Evolutionary conservation across 2,329 filamentous ascomycete species (phyloP), one percentile per base, ranked within the genome.

Genomic region (Fusarium anguioides): DNA sequence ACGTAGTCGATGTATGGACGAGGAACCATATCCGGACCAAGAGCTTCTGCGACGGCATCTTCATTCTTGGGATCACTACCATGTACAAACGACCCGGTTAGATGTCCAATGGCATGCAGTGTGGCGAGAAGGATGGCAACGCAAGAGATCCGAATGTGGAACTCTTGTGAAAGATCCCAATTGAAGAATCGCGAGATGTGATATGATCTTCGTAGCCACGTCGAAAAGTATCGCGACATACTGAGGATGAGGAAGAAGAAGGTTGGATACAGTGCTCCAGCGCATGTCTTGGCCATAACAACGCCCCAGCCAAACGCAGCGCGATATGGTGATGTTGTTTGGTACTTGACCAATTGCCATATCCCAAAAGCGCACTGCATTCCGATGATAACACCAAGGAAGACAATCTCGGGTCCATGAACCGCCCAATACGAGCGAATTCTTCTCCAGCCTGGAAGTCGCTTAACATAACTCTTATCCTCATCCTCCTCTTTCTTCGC

Each of bases 231-330:
- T 26, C 86, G 77, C 15, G 83, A 86, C 85, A 87, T 88, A 68
- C 83, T 86, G 7, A 87, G 75, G 8, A 87, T 78, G 56, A 87
- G 77, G 66, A 88, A 87, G 75, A 87, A 87, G 55, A 88, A 81
- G 2, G 84, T 87, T 18, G 85, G 84, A 46, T 87, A 87, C 2
- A 88, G 68, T 0, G 83, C 81, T 5, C 86, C 86, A 11, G 85
- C 84, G 40, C 78, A 82, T 0, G 83, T 81, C 73, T 87, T 88
- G 5, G 85, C 82, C 47, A 88, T 70, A 6, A 86, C 82, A 9
- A 85, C 81, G 8, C 85, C 86, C 83, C 84, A 86, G 14, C 84
- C 86, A 18, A 87, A 82, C 0, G 81, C 85, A 15, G 78, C 80
- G 17, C 81, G 80, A 57, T 84, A 85, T 12, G 77, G 64, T 1